Percentiles rank a stretch among this genome's conserved stretches.
phyloP scores from a whole-genome alignment of 345 rosid species.

The Melastoma malabathricum region DNA sequence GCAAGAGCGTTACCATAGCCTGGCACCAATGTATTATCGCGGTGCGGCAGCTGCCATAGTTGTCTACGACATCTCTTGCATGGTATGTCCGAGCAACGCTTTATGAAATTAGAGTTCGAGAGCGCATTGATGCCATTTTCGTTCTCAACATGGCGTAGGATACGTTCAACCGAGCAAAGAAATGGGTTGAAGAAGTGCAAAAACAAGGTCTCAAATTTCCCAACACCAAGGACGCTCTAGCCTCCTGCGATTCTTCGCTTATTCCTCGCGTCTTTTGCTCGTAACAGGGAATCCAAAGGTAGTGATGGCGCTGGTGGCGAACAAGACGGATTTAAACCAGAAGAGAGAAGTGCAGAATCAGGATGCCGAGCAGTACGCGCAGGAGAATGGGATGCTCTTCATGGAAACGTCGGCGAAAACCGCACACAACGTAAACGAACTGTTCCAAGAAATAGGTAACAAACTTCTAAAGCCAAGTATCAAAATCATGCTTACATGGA shows the following conservation, averaged over 20 bases:
- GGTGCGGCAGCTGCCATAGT: constrained; percentile 63
- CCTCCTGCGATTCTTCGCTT: too few relatives aligned
- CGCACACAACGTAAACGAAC: constrained; percentile 56
- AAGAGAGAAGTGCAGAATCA: constrained; percentile 38
- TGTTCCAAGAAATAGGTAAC: constrained; percentile 60
- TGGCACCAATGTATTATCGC: constrained; percentile 71
- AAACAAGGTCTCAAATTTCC: constrained; percentile 31
- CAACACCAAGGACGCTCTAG: too few relatives aligned
- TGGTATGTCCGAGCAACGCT: constrained; percentile 16
- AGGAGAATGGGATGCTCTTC: constrained; percentile 45
- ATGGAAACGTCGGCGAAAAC: constrained; percentile 63
- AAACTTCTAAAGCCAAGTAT: background rate
- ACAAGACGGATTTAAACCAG: constrained; percentile 43
- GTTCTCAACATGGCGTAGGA: too few relatives aligned
- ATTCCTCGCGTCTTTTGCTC: too few relatives aligned
- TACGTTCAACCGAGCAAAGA: constrained; percentile 42
- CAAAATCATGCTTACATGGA: background rate
- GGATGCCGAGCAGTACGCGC: constrained; percentile 56
- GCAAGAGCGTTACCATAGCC: constrained; percentile 60
- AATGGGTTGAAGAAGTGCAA: constrained; percentile 59
- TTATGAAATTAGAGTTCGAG: background rate
- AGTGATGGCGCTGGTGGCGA: constrained; percentile 50
- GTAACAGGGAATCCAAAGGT: constrained; percentile 39
- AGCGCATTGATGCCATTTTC: background rate
- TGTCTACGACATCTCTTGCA: constrained; percentile 54